phyloP scores from a whole-genome alignment of 1,284 basidiomycete genomes.

The Tilletia caries region DNA sequence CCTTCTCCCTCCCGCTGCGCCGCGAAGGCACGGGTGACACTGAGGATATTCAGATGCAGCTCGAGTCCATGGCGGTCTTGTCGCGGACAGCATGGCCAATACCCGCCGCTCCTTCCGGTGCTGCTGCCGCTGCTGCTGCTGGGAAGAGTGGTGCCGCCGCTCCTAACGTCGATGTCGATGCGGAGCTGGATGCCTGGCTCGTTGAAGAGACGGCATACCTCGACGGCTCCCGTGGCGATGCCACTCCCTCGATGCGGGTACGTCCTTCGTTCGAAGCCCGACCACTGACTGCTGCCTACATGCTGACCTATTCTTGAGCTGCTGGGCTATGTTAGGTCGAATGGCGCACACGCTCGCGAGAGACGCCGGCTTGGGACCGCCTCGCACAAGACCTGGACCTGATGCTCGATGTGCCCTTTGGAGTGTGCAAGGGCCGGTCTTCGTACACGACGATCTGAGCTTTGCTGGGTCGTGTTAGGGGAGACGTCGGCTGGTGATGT shows the following conservation, averaged over 20 bases:
- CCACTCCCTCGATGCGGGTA: background rate
- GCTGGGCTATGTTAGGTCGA: background rate
- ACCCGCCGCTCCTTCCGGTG: background rate
- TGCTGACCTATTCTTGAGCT: background rate
- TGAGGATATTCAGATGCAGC: background rate
- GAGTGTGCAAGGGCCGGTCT: background rate
- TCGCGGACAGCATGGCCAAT: background rate
- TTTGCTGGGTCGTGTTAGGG: background rate
- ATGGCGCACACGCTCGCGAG: background rate
- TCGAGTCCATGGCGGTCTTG: background rate
- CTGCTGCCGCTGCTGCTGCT: background rate
- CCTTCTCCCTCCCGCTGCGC: background rate
- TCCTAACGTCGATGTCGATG: too few species aligned
- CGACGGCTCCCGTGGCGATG: background rate
- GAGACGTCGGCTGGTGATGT: background rate
- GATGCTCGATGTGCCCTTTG: constrained; percentile 8
- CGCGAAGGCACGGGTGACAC: background rate
- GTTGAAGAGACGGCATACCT: background rate
- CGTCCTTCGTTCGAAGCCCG: background rate
- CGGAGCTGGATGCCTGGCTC: background rate
- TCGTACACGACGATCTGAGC: background rate
- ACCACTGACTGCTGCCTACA: too few species aligned
- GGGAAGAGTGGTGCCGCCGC: background rate
- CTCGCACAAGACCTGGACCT: constrained; percentile 6
- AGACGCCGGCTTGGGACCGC: background rate